Percentiles rank a stretch among this genome's conserved stretches.
Evolutionary conservation across 73 alveolate species (phyloP).

Genomic region (Tetrahymena thermophila): DNA sequence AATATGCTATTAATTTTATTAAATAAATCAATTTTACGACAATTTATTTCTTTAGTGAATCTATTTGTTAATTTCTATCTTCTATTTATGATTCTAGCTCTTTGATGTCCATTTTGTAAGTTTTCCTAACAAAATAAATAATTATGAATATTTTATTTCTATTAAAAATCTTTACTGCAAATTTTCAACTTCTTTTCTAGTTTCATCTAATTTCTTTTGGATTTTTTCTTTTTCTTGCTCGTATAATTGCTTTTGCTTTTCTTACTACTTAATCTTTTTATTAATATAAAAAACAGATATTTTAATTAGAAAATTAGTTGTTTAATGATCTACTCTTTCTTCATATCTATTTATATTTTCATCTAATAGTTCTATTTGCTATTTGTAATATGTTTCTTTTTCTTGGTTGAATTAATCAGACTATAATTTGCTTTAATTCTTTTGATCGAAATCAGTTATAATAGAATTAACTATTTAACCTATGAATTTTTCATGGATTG

Average conservation of each 20-base stretch:
- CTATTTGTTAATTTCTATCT: neutral
- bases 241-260: neutral
- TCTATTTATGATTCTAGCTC: neutral
- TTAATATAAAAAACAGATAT: neutral
- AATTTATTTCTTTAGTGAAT: neutral
- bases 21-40: neutral
- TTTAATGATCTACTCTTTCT: neutral
- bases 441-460: neutral
- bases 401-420: neutral
- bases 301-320: neutral
- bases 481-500: slow-evolving; percentile 8
- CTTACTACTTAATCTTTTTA: neutral
- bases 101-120: neutral
- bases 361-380: slow-evolving; percentile 19
- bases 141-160: neutral
- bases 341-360: slow-evolving; percentile 6
- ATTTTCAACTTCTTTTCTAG: neutral
- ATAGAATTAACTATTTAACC: slow-evolving; percentile 3
- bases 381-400: slow-evolving; percentile 13
- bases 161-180: neutral
- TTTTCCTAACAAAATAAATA: neutral
- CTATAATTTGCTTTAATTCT: neutral
- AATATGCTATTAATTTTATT: too few relatives aligned
- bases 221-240: neutral
- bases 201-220: neutral